Evolutionary conservation across 129 eudicot genomes (phyloP), one percentile per base, ranked within the genome.

Genomic region (Pseudognaphalium luteoalbum): DNA sequence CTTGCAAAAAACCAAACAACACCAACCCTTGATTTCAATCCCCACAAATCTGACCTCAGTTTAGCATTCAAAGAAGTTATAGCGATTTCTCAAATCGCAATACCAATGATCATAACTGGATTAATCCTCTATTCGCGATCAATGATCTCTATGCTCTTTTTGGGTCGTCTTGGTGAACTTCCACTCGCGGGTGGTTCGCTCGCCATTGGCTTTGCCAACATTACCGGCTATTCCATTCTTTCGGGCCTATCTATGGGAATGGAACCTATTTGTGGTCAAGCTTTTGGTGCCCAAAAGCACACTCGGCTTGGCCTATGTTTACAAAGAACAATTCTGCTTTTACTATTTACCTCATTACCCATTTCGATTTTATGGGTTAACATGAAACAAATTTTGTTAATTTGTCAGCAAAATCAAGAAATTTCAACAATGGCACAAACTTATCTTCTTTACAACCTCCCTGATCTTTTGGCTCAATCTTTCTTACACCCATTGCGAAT

Each of bases 231-330:
- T 86, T 91, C 97, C 3, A 76, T 92, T 63, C 95, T 92, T 19
- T 92, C 97, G 1, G 97, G 97, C 37, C 78, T 92, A 0, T 85
- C 97, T 72, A 85, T 92, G 89, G 97, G 97, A 19, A 92, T 92
- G 96, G 97, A 92, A 47, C 96, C 97, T 75, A 92, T 92, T 68
- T 92, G 97, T 19, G 92, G 86, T 19, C 97, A 92, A 64, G 97
- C 97, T 47, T 92, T 87, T 59, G 97, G 97, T 0, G 96, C 96
- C 34, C 84, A 87, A 60, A 83, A 75, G 37, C 79, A 81, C 80
- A 83, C 75, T 2, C 85, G 78, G 2, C 81, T 89, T 2, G 96
- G 97, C 64, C 85, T 92, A 0, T 72, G 89, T 33, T 68, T 92
- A 29, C 92, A 89, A 37, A 77, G 85, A 52, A 83, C 97, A 0